These are phyloP conservation scores for Verticillium albo-atrum DNA, from an alignment of 2,329 filamentous ascomycete genomes.

Conservation along the genomic window DNA sequence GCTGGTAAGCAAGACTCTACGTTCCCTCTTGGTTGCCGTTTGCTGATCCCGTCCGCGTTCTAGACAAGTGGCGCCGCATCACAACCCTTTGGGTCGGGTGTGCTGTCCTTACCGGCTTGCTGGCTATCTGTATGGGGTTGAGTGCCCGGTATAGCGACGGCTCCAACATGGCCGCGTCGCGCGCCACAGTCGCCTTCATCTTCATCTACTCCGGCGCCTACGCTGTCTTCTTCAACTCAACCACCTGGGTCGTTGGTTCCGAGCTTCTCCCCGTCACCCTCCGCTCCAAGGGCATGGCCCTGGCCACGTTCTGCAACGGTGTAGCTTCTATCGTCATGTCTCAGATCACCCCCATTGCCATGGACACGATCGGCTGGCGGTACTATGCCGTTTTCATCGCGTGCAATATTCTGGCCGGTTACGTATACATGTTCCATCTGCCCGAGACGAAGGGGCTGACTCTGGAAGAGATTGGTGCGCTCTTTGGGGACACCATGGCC, in stretches of 20 bases:
- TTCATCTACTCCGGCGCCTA: neutral
- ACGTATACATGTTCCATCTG: neutral
- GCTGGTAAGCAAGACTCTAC: neutral
- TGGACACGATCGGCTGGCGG: slow-evolving; percentile 33
- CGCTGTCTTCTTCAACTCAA: neutral
- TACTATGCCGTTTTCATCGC: slow-evolving; percentile 39
- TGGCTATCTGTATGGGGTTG: neutral
- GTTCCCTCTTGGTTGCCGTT: too few relatives aligned
- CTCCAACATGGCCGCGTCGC: neutral
- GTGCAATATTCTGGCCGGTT: neutral
- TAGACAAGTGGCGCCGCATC: neutral
- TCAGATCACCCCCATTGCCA: slow-evolving; percentile 32
- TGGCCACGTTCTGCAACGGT: neutral
- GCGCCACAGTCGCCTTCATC: neutral
- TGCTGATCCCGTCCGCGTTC: neutral
- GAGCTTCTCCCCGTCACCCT: neutral
- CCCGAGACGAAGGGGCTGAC: too few relatives aligned
- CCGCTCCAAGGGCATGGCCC: neutral
- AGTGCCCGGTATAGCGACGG: neutral
- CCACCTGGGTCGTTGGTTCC: neutral
- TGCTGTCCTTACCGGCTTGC: neutral
- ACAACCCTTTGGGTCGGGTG: neutral
- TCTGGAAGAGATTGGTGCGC: too few relatives aligned
- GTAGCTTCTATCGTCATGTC: neutral
- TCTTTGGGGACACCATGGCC: too few relatives aligned